These are phyloP conservation scores for Plantago coronopus DNA, from an alignment of 305 asterid species.

Conservation along the genomic window DNA sequence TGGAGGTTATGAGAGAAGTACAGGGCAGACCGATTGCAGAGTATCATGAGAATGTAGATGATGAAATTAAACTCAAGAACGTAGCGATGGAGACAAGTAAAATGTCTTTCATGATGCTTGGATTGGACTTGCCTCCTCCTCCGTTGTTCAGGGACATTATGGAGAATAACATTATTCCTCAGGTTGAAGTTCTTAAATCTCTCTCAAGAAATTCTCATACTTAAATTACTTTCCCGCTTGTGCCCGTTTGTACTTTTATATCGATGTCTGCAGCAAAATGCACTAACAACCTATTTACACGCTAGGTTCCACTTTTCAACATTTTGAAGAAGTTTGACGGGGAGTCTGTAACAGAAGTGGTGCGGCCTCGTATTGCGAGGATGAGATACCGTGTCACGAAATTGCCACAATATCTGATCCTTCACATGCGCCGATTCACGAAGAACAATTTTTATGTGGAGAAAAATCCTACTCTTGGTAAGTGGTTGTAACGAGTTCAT, in stretches of 20 bases:
- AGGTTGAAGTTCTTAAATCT: slow-evolving; percentile 37
- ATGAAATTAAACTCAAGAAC: slow-evolving; percentile 34
- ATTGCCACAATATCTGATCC: slow-evolving; percentile 72
- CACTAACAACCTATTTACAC: slow-evolving; percentile 21
- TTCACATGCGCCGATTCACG: slow-evolving; percentile 90
- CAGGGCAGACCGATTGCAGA: slow-evolving; percentile 42
- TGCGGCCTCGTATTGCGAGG: slow-evolving; percentile 83
- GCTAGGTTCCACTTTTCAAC: slow-evolving; percentile 94
- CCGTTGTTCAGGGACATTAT: slow-evolving; percentile 87
- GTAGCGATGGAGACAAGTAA: slow-evolving; percentile 53
- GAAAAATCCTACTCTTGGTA: slow-evolving; percentile 96
- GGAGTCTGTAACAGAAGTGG: slow-evolving; percentile 87
- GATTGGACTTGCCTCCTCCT: slow-evolving; percentile 95
- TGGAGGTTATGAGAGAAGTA: slow-evolving; percentile 81
- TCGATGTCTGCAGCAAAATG: not conserved
- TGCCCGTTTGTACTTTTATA: not conserved
- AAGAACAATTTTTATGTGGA: slow-evolving; percentile 93
- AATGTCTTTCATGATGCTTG: slow-evolving; percentile 93
- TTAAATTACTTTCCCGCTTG: not conserved
- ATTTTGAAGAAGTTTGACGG: slow-evolving; percentile 93
- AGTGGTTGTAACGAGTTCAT: slow-evolving; percentile 24
- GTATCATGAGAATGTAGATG: slow-evolving; percentile 39
- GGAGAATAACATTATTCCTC: slow-evolving; percentile 96
- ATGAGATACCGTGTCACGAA: slow-evolving; percentile 88
- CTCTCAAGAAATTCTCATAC: not conserved